Evolutionary conservation across 2,329 filamentous ascomycete species (phyloP), one percentile per base, ranked within the genome.

Genomic region (Dactylellina haptotyla): DNA sequence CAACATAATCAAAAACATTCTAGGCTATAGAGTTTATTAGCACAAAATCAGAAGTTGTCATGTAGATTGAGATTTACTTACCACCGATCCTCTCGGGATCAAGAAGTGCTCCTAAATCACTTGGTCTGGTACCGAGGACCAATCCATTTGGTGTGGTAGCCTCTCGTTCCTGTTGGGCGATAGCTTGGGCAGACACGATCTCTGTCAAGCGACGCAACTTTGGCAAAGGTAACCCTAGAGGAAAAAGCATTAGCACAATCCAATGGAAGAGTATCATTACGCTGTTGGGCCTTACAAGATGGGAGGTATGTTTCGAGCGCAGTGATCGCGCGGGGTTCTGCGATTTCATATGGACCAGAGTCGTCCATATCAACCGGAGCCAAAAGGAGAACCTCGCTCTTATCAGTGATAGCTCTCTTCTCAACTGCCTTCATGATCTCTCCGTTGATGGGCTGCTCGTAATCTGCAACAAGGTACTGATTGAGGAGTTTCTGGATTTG

Each of bases 361-460:
- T 99, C 95, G 79, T 99, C 95, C 93, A 99, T 97, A 81, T 99
- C 95, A 70, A 99, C 93, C 53, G 95, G 93, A 69, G 94, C 90
- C 50, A 99, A 85, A 66, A 99, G 87, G 58, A 99, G 86, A 2
- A 71, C 66, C 2, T 98, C 95, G 79, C 93, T 96, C 88, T 99
- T 99, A 84, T 99, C 95, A 1, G 94, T 98, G 50, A 99, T 95
- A 12, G 70, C 70, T 59, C 93, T 87, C 39, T 93, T 97, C 5
- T 96, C 95, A 59, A 99, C 96, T 5, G 95, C 95, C 84, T 99
- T 99, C 95, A 99, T 99, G 80, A 99, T 99, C 81, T 99, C 95
- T 80, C 94, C 95, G 79, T 99, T 98, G 82, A 99, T 99, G 37
- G 95, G 95, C 83, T 98, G 95, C 83, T 99, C 95, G 81, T 99